These are phyloP conservation scores for Lithospermum erythrorhizon DNA, from an alignment of 257 asterid species.

Conservation along the genomic window DNA sequence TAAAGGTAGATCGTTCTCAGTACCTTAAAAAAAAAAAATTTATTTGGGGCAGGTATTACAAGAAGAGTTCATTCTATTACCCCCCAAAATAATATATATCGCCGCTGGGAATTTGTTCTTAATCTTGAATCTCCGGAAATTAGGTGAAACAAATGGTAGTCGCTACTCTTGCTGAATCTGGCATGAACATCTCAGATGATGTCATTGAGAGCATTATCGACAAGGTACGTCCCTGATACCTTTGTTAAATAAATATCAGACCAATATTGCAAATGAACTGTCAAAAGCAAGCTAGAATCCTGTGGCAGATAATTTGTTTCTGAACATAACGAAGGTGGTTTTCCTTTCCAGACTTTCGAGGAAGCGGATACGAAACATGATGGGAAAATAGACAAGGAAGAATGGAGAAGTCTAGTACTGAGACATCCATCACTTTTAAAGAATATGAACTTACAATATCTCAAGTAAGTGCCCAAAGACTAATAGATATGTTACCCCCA, in stretches of 20 bases:
- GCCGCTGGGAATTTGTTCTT: not conserved
- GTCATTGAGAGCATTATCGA: slow-evolving; percentile 94
- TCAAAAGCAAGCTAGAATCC: not conserved
- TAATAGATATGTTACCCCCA: not conserved
- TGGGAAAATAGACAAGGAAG: slow-evolving; percentile 89
- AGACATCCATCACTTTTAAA: slow-evolving; percentile 91
- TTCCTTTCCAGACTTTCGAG: slow-evolving; percentile 63
- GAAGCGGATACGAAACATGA: slow-evolving; percentile 97
- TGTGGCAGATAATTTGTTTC: not conserved
- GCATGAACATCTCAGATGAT: slow-evolving; percentile 94
- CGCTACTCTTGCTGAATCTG: slow-evolving; percentile 95
- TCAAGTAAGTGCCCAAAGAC: slow-evolving; percentile 44
- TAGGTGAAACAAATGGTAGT: slow-evolving; percentile 99
- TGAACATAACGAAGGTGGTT: not conserved
- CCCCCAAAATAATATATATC: too few relatives aligned
- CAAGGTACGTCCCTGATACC: slow-evolving; percentile 43
- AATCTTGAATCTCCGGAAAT: slow-evolving; percentile 9
- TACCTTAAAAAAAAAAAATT: too few relatives aligned
- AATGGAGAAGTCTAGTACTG: slow-evolving; percentile 81
- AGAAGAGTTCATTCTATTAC: not conserved
- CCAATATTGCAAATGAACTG: not conserved
- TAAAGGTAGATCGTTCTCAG: too few relatives aligned
- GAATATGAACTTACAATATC: slow-evolving; percentile 94
- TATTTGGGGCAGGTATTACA: too few relatives aligned
- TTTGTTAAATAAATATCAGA: not conserved